Evolutionary conservation across 2,329 filamentous ascomycete species (phyloP), one percentile per base, ranked within the genome.

Genomic region (Aschersonia sp.): DNA sequence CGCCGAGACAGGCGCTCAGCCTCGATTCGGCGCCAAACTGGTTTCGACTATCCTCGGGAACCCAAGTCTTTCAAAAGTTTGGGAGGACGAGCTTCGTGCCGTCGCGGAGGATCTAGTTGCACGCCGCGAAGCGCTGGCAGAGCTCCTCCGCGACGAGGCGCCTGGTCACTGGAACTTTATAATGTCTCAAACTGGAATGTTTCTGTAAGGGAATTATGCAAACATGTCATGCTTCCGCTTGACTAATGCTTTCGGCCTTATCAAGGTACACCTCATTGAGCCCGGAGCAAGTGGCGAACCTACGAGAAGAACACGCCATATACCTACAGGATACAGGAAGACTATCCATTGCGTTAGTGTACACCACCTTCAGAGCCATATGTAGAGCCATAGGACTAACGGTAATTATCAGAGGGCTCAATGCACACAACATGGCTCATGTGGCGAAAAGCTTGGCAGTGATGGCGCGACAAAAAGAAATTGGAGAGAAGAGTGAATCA

Each of bases 1-100:
- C n/a, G 44, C 44, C 31, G 44, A 45, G 10, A 45, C 44, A 7
- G 44, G 44, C 10, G 44, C 44, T 28, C 44, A 45, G 44, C 44
- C 44, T 20, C 30, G 30, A 12, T 45, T 45, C 10, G 44, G 44
- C 20, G 44, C 44, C n/a, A 38, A 38, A 12, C 35, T 38, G 35
- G 35, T 38, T 6, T 38, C 35, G 6, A 38, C 35, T 6, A 38
- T 38, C 35, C 35, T 38, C 35, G 35, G 12, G 35, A 38, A 12
- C 35, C 12, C 35, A 12, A 6, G 12, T 12, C 12, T 38, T 6
- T 12, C 6, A 12, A 38, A 38, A 6, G 12, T 38, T 6, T 38
- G 35, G 35, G 35, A 38, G 35, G 35, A 38, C 35, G 35, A 38
- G 12, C 35, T 38, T 12, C 35, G 35, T 38, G 35, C 6, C 35